Base-by-base conservation (phyloP, 208 protist genomes). In the Trypanosoma caninum region DNA sequence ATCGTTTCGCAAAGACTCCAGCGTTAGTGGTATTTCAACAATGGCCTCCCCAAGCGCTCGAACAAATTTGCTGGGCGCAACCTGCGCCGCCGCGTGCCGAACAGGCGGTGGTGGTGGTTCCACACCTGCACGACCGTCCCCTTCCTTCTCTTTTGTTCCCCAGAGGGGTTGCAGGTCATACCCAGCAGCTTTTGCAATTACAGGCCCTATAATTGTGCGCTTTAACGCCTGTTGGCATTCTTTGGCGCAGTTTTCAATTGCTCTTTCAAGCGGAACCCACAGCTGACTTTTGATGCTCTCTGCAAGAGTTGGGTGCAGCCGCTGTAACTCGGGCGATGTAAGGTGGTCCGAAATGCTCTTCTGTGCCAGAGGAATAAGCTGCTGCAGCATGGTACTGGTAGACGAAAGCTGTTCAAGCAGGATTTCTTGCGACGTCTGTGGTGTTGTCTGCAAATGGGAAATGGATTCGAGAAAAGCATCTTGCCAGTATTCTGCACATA, bases 31-130 rank as follows among this genome's bases (percentile, higher is more conserved):
- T 16, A 90, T 78, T 62, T 87, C 87, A 74, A 94, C 87, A 53
- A 94, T 82, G 27, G 76, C 79, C 53, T 94, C 87, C 3, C 87
- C 87, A 50, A 94, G 62, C 11, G 76, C 65, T 1, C 87, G 78
- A 46, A 94, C 74, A 11, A 78, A 50, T 23, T 62, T 59, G 27
- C 69, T 84, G 16, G 80, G 81, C 2, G 81, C 67, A 51, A 65
- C 59, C 33, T 84, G 72, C 16, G 71, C 69, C 16, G 65, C 59
- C 45, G 65, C 56, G 42, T 80, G 76, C 14, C 42, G 35, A 8
- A 53, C 56, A 13, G 61, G 38, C 18, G 55, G 1, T 37, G 54
- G 31, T 27, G 55, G 1, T 37, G 54, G 31, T 14, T n/a, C 37
- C 22, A 22, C 13, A 20, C 23, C 30, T 18, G 53, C 10, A 28